Percentiles rank a stretch among this genome's conserved stretches.
Conservation (phyloP, 2,329 filamentous ascomycete species). For the Claviceps monticola region DNA sequence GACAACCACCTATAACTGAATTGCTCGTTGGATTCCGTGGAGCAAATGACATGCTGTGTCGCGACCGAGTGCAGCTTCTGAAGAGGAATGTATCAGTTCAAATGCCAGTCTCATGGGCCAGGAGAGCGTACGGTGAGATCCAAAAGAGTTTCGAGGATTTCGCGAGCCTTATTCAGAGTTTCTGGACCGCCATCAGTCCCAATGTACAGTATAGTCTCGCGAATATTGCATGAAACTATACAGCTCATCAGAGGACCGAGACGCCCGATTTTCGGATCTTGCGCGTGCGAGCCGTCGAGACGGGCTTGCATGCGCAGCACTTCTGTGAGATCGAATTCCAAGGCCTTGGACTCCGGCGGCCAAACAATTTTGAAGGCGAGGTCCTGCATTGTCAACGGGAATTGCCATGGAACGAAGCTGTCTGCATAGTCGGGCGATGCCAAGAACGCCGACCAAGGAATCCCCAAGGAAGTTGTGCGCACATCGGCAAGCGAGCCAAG, state of each 20-base stretch:
- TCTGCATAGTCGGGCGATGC: neutral
- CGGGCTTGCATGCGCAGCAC: neutral
- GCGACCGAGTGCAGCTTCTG: conserved; percentile 7
- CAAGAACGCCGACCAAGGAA: neutral
- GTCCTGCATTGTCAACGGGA: neutral
- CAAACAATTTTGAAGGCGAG: neutral
- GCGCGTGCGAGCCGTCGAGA: neutral
- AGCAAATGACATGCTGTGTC: conserved; percentile 13
- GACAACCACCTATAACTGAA: conserved; percentile 15
- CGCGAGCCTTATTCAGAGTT: conserved; percentile 6
- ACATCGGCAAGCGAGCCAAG: neutral
- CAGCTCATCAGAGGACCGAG: neutral
- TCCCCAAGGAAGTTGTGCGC: neutral
- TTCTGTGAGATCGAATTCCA: neutral
- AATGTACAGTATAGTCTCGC: conserved; percentile 15
- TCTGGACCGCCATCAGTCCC: conserved; percentile 8
- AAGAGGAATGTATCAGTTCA: neutral
- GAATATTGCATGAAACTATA: conserved; percentile 14
- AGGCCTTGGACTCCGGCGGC: neutral
- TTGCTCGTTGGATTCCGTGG: conserved; percentile 5
- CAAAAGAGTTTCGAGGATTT: conserved; percentile 10
- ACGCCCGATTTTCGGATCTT: neutral
- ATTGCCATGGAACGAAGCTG: neutral
- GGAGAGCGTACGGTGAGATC: conserved; percentile 4
- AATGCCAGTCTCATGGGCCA: neutral